Evolutionary conservation across 1,284 basidiomycete species (phyloP), one percentile per base, ranked within the genome.

Genomic region (Pseudozyma sp.): DNA sequence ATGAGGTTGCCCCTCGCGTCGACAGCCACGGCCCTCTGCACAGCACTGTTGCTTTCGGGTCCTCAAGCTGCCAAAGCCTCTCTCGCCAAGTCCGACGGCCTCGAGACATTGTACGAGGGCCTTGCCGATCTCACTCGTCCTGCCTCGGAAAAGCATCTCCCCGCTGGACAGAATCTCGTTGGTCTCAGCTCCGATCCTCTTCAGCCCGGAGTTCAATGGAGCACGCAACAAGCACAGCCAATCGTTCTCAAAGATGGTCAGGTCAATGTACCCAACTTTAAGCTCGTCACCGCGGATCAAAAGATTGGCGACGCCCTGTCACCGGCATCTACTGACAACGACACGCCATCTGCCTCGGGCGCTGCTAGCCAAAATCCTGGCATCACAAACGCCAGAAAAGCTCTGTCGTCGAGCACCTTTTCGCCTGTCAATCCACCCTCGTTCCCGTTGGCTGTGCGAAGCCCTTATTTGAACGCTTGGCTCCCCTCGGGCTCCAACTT

Each of bases 381-480:
- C 50, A 59, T 76, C 40, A 70, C 70, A 16, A 76, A 76, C 36
- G 60, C 54, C 25, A 45, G 52, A 25, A 8, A 62, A 42, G 74
- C 74, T 0, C 49, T 76, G 36, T 52, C 56, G 8, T 62, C 61
- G 5, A 81, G 80, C 74, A 63, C 64, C 36, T 83, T 81, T 50
- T 59, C n/a, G 13, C 81, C 81, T 13, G 58, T 83, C 67, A 80
- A 78, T 38, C 81, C 81, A 3, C 81, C 81, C 31, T 79, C 78
- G 21, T 75, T 80, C 56, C 81, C 81, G 5, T 63, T 83, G 11
- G 80, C 78, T 11, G 81, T 83, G 25, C 62, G 71, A 40, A 62
- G 76, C 47, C 80, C 80, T 21, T 82, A 83, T 57, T 61, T 83
- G 48, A 83, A 65, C 52, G 70, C 76, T 14, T 83, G 81, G 81